These are phyloP conservation scores for Petunia axillaris DNA, from an alignment of 257 asterid species.

Conservation along the genomic window DNA sequence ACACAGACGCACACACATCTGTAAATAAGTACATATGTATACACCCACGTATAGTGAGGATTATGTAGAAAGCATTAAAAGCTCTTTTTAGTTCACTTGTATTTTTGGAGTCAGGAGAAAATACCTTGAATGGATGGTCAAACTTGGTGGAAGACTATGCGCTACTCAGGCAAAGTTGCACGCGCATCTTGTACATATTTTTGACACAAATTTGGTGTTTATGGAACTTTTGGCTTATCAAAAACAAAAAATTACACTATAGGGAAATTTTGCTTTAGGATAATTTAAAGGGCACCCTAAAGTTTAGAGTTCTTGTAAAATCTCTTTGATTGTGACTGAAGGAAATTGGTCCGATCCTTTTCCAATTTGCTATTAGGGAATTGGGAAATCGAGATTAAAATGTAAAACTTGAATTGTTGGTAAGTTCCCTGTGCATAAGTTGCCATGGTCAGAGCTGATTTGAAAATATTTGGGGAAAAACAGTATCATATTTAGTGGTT, in stretches of 20 bases:
- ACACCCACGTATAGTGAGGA: not conserved
- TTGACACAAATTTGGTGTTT: not conserved
- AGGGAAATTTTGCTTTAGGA: not conserved
- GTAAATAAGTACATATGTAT: not conserved
- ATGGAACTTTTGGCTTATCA: not conserved
- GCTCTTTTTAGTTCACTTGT: not conserved
- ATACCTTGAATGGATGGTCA: not conserved
- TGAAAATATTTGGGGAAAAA: not conserved
- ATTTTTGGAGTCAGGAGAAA: not conserved
- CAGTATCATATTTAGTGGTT: not conserved
- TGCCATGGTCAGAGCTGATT: not conserved
- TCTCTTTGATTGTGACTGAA: too few species aligned
- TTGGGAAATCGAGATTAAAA: not conserved
- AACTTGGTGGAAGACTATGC: not conserved
- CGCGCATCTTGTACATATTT: not conserved
- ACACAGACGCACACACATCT: not conserved
- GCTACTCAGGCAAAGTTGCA: not conserved
- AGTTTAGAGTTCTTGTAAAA: too few species aligned
- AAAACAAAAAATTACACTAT: not conserved
- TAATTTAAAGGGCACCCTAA: too few species aligned
- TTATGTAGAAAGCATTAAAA: conserved; percentile 6
- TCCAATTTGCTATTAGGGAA: not conserved
- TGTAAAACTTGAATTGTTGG: not conserved
- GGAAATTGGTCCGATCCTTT: too few species aligned
- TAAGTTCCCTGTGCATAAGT: not conserved